Evolutionary conservation across 2,329 filamentous ascomycete species (phyloP), one percentile per base, ranked within the genome.

Genomic region (Exophiala xenobiotica): DNA sequence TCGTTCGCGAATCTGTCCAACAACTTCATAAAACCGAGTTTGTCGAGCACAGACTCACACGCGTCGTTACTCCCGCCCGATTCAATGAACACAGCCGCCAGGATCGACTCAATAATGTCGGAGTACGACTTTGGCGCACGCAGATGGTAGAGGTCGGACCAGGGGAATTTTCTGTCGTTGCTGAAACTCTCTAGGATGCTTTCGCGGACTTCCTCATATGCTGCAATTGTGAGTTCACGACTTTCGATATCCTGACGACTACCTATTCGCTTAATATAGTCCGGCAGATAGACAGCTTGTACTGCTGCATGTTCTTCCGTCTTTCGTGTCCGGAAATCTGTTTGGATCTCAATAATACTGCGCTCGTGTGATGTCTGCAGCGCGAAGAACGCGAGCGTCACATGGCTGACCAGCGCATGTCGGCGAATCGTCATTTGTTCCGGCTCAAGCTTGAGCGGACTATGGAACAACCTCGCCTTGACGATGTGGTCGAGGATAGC

Each of bases 31-130:
- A 96, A 74, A 0, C 89, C 89, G 3, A 90, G 70, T 0, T 73
- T 70, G 38, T 80, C 75, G 0, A 89, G 66, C 29, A 96, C 76
- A 0, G 46, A 63, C 43, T 78, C 73, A 61, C 89, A 95, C 0
- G 65, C 67, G 0, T 72, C 72, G 11, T 89, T 64, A 1, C 79
- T 76, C 0, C 86, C 87, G 0, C 77, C 60, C 0, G 78, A 87
- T 66, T 97, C 93, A 16, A 96, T 74, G 75, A 87, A 96, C 0
- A 96, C 77, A 0, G 90, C 91, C 0, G 88, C 92, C 0, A 97
- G 68, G 0, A 95, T 66, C 24, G 82, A 81, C 71, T 97, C 92
- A 7, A 96, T 75, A 6, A 96, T 71, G 66, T 96, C 91, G 0
- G 87, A 92, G 68, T 87, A 86, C 67, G 88, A 87, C 64, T 96